Conservation (phyloP, 169 alveolate genomes). For the Plasmodium coatneyi region DNA sequence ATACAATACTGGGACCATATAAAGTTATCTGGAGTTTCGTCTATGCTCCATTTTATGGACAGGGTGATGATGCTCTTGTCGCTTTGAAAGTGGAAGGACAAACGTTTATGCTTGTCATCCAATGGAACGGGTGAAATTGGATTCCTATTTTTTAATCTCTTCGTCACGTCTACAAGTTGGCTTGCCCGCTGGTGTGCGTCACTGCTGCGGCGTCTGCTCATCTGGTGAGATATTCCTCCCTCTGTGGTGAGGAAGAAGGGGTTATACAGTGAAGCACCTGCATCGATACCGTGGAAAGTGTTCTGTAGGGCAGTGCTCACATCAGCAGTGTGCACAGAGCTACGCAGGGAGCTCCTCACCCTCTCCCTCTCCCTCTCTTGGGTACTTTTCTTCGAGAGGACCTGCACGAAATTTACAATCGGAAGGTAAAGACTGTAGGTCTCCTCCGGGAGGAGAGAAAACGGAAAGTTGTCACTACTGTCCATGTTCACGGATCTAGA, state of each 20-base stretch:
- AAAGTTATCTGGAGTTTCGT: constrained; percentile 25
- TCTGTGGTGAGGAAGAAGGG: neutral
- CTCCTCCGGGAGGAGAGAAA: constrained; percentile 32
- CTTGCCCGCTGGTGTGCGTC: neutral
- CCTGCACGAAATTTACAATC: constrained; percentile 12
- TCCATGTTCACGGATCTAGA: constrained; percentile 50
- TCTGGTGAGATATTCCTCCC: neutral
- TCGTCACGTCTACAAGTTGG: neutral
- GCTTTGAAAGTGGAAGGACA: constrained; percentile 10
- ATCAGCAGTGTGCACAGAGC: neutral
- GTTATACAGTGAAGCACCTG: neutral
- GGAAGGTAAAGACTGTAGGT: constrained; percentile 44
- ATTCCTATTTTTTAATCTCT: neutral
- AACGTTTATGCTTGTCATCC: neutral
- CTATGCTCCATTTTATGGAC: constrained; percentile 55
- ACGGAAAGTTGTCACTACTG: constrained; percentile 16
- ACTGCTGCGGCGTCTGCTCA: neutral
- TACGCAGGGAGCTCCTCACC: neutral
- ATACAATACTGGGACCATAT: constrained; percentile 63
- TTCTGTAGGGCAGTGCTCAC: neutral
- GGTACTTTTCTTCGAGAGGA: constrained; percentile 1
- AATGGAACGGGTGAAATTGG: neutral
- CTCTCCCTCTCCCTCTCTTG: neutral
- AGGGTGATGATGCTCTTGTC: constrained; percentile 49
- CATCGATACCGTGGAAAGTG: neutral